phyloP scores from a whole-genome alignment of 345 rosid genomes.

The Heritiera fomes region DNA sequence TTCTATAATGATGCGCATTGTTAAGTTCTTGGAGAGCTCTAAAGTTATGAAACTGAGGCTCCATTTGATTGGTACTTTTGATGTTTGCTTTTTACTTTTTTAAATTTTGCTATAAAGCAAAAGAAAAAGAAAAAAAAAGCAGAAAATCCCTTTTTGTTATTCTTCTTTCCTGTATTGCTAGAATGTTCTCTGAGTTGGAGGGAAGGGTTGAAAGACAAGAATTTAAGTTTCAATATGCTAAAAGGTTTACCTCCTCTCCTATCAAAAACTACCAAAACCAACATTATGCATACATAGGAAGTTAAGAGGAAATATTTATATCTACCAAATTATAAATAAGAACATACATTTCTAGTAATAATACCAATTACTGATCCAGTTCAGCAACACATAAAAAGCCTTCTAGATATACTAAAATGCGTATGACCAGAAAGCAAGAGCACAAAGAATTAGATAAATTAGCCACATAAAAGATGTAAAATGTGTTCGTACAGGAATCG shows the following conservation, averaged over 20 bases:
- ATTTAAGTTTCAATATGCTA: not conserved
- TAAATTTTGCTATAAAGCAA: not conserved
- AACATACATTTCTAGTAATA: not conserved
- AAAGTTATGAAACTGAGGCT: not conserved
- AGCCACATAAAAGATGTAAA: conserved; percentile 9
- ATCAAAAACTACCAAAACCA: conserved; percentile 2
- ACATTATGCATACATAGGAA: not conserved
- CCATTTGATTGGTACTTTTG: not conserved
- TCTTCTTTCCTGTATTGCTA: not conserved
- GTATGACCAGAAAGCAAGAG: not conserved
- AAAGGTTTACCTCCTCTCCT: conserved; percentile 9
- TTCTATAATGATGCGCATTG: not conserved
- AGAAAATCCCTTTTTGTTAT: too few species aligned
- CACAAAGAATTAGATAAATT: not conserved
- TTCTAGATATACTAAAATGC: not conserved
- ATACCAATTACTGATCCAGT: not conserved
- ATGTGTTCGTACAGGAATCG: conserved; percentile 65
- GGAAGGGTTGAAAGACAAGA: conserved; percentile 3
- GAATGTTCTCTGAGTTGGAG: not conserved
- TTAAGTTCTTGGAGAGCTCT: not conserved
- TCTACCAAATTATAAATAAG: not conserved
- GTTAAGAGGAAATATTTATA: not conserved
- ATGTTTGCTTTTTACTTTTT: not conserved
- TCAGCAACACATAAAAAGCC: not conserved
- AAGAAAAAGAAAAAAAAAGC: not conserved